These are phyloP conservation scores for Termitomyces sp. DNA, from an alignment of 768 basidiomycete species.

Conservation along the genomic window DNA sequence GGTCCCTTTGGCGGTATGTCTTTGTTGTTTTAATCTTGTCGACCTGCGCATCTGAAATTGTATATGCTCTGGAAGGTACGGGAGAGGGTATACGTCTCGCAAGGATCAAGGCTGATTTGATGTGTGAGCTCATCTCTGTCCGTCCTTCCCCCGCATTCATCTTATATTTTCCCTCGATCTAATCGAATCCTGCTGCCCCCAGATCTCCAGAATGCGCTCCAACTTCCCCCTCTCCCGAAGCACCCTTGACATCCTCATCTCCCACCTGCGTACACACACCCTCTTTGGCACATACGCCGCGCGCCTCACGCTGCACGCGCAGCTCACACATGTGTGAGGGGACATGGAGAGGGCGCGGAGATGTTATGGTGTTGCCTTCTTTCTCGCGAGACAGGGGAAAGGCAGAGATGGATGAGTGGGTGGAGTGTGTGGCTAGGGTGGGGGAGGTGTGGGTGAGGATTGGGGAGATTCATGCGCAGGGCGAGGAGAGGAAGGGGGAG, in stretches of 20 bases:
- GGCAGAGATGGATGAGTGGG: slow-evolving; percentile 34
- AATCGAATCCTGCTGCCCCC: not conserved
- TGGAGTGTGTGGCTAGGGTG: too few species aligned
- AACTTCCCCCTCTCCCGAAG: slow-evolving; percentile 65
- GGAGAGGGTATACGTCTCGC: slow-evolving; percentile 28
- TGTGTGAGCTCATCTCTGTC: slow-evolving; percentile 70
- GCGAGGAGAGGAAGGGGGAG: too few species aligned
- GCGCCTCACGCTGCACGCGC: slow-evolving; percentile 66
- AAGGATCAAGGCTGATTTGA: slow-evolving; percentile 68
- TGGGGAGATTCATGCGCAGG: too few species aligned
- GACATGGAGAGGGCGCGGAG: slow-evolving; percentile 50
- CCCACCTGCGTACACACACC: slow-evolving; percentile 58
- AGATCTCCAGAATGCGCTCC: slow-evolving; percentile 68
- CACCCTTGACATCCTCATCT: slow-evolving; percentile 50
- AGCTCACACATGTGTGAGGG: slow-evolving; percentile 69
- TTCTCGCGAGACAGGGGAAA: slow-evolving; percentile 30
- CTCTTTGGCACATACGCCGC: slow-evolving; percentile 58
- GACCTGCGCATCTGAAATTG: too few species aligned
- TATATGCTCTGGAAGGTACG: not conserved
- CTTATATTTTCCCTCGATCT: not conserved
- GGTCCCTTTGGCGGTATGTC: slow-evolving; percentile 27
- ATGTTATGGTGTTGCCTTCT: slow-evolving; percentile 64
- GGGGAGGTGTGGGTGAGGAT: too few species aligned
- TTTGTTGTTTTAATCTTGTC: not conserved
- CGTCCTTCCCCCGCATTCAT: slow-evolving; percentile 24